Base-by-base conservation (phyloP, 2,329 filamentous ascomycete genomes). In the Bisporella sp. region DNA sequence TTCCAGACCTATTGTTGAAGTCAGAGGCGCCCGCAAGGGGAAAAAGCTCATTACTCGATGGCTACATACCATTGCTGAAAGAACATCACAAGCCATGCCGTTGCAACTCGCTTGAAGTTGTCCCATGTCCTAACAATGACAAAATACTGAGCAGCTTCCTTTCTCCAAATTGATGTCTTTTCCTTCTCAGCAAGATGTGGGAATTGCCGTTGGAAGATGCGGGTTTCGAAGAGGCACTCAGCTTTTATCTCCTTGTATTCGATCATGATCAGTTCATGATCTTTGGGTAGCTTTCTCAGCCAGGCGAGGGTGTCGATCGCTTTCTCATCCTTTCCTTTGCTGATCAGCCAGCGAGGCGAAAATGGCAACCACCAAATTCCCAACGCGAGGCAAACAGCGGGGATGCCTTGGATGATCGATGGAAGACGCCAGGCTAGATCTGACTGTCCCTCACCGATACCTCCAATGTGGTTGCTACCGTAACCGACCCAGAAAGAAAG, bases 141-240 rank as follows among this genome's bases (percentile, higher is more conserved):
- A 50, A 65, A 66, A 53, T 79, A 78, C 53, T 77, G 74, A 0
- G 75, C 74, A 45, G 77, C 64, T 58, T 78, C 69, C 28, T 71
- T 58, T 9, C 64, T 58, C 59, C 69, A 71, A 0, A 73, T 63
- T 52, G 69, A 76, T 31, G 68, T 66, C 42, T 68, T 63, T 52
- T 70, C 65, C 51, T 68, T 68, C 9, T 68, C 69, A 3, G 69
- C 70, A 6, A 73, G 57, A 29, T 70, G 67, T 1, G 75, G 75
- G 50, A 75, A 76, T 33, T 67, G 68, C 48, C 69, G 65, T 49
- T 68, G 66, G 54, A 73, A 74, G 8, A 63, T 66, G 3, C 67
- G 64, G 52, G 68, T 59, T 56, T 75, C 72, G 48, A 74, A 75
- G 5, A 71, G 61, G 4, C 61, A 61, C 57, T 72, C 71, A 5